These are phyloP conservation scores for Aspergillus olivimuriae DNA, from an alignment of 495 filamentous ascomycete genomes.

Conservation along the genomic window DNA sequence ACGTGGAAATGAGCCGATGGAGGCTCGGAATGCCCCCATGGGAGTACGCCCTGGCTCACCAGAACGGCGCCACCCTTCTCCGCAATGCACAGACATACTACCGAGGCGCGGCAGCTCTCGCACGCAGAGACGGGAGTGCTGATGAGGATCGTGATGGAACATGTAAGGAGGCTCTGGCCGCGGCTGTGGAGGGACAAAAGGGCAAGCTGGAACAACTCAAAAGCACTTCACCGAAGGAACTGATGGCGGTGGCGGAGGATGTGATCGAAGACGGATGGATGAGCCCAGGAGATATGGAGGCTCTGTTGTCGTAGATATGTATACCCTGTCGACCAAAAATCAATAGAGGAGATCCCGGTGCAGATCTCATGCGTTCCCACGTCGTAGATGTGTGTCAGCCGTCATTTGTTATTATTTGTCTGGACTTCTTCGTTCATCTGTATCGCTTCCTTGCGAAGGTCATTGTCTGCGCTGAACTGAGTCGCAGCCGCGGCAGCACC, in stretches of 20 bases:
- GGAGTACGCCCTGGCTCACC: constrained; percentile 38
- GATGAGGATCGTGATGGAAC: constrained; percentile 43
- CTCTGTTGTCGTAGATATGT: constrained; percentile 26
- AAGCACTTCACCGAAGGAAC: constrained; percentile 19
- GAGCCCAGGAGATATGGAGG: constrained; percentile 27
- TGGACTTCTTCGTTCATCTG: constrained; percentile 41
- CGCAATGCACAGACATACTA: constrained; percentile 62
- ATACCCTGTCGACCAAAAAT: constrained; percentile 1
- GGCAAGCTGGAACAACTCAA: constrained; percentile 35
- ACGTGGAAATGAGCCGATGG: constrained; percentile 54
- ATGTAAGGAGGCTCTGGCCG: constrained; percentile 40
- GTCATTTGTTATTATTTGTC: constrained; percentile 16
- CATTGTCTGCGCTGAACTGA: constrained; percentile 32
- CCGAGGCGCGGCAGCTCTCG: constrained; percentile 49
- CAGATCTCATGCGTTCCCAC: too few species aligned
- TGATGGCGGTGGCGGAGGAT: constrained; percentile 36
- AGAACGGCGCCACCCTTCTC: constrained; percentile 43
- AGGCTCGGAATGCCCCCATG: constrained; percentile 44
- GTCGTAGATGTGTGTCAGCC: too few species aligned
- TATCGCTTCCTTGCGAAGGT: constrained; percentile 36
- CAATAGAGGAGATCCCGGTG: constrained; percentile 3
- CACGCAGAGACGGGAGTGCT: constrained; percentile 30
- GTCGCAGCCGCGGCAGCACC: constrained; percentile 48
- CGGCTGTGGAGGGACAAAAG: constrained; percentile 37
- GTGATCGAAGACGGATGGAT: constrained; percentile 47